Evolutionary conservation across 176 grass and related monocot species (phyloP).

Genomic region (Zizania latifolia): DNA sequence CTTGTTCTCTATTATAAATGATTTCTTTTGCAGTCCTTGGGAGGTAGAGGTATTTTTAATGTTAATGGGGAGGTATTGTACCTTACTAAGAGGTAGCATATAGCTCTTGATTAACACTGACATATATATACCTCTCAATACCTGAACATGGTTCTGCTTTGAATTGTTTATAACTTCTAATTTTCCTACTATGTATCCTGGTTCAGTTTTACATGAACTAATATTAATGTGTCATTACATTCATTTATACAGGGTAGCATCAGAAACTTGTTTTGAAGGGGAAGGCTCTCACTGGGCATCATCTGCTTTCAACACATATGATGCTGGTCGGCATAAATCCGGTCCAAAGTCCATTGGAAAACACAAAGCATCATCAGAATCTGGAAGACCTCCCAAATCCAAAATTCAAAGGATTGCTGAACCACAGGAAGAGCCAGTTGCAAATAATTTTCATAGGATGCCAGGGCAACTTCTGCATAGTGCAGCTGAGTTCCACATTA

Average conservation of each 20-base stretch:
- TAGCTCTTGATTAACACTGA: no score
- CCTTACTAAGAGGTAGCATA: no score
- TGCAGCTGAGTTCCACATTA: conserved; percentile 35
- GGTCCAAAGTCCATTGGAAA: conserved; percentile 61
- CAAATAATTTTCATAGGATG: conserved; percentile 36
- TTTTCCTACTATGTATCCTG: conserved; percentile 5
- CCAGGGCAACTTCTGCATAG: conserved; percentile 19
- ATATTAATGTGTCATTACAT: conserved; percentile 19
- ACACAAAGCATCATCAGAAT: conserved; percentile 62
- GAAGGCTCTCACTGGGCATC: conserved; percentile 76
- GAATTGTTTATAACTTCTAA: background rate
- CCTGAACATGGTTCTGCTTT: background rate
- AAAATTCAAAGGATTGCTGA: conserved; percentile 63
- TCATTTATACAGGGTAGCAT: conserved; percentile 56
- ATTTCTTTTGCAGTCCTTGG: no score
- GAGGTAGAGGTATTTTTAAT: no score
- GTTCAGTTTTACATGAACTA: background rate
- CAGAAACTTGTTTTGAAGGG: conserved; percentile 78
- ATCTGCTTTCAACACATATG: conserved; percentile 60
- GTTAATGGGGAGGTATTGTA: no score
- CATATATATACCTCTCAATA: no score
- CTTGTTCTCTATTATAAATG: no score
- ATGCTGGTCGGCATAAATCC: conserved; percentile 40
- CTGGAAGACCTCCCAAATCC: conserved; percentile 52
- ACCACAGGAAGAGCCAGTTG: conserved; percentile 32